Evolutionary conservation across 331 rosid genomes (phyloP), one percentile per base, ranked within the genome.

Genomic region (Pyracantha coccinea): DNA sequence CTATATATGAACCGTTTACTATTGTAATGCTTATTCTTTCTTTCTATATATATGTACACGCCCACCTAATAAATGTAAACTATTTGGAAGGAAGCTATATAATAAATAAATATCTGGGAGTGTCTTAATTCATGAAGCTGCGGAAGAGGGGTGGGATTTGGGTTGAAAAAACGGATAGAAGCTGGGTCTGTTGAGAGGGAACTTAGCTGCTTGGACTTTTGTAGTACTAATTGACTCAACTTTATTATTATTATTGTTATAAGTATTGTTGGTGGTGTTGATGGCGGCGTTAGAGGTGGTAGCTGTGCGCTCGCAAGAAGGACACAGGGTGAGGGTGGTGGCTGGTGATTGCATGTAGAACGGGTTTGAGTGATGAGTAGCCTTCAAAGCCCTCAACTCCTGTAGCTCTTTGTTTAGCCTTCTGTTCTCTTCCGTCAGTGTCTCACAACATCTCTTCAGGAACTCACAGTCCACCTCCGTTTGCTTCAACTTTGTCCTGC

Each of bases 391-490:
- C 74, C 96, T 84, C 65, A 91, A 74, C 80, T 91, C 96, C 68
- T 88, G 93, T 31, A 91, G 88, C 85, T 91, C 96, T 41, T 91
- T 91, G 76, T 91, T 88, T 25, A 91, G 86, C 64, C 92, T 87
- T 17, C 90, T 80, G 65, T 91, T 91, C 81, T 91, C 96, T 68
- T 88, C 93, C 0, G 93, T 91, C 41, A 91, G 35, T 60, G 93
- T 91, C 68, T 88, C 93, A 29, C 93, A 91, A 20, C 89, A 91
- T 73, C 89, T 82, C 84, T 88, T 91, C 50, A 91, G 80, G 65
- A 85, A 91, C 73, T 91, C 96, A 72, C 96, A 91, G 9, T 91
- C 93, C 67, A 88, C 90, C 74, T 91, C 96, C 17, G 96, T 91
- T 70, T 91, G 96, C 89, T 91, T 91, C 86, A 91, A 71, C 77